Conservation (phyloP, 495 filamentous ascomycete species). For the Aspergillus biplanus region DNA sequence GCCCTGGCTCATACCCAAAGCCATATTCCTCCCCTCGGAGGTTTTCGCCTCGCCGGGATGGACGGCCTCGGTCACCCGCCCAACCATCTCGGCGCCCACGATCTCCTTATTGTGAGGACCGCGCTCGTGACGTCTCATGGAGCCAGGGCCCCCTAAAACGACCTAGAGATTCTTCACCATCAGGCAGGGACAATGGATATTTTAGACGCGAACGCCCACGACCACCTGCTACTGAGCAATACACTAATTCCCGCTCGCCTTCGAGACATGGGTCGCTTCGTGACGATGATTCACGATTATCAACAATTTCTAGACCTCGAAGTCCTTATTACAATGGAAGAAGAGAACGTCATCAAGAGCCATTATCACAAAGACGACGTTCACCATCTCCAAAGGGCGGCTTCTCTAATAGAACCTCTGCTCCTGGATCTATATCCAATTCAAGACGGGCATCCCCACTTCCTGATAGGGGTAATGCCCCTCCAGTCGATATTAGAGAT, state of each 20-base stretch:
- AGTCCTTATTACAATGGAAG: conserved; percentile 31
- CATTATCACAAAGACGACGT: conserved; percentile 21
- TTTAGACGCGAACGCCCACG: conserved; percentile 29
- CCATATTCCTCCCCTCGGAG: conserved; percentile 46
- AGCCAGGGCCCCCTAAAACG: conserved; percentile 40
- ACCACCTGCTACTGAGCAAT: conserved; percentile 25
- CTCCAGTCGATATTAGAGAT: conserved; percentile 24
- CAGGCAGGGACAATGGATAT: conserved; percentile 33
- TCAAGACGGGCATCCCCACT: conserved; percentile 46
- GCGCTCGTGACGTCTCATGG: conserved; percentile 38
- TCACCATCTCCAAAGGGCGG: conserved; percentile 36
- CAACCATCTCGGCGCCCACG: conserved; percentile 45
- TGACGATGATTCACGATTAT: conserved; percentile 21
- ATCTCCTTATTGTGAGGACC: conserved; percentile 45
- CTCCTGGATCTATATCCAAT: conserved; percentile 41
- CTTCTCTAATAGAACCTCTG: conserved; percentile 35
- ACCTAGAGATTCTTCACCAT: conserved; percentile 37
- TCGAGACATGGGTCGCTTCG: conserved; percentile 25
- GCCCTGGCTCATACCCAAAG: conserved; percentile 37
- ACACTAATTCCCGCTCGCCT: conserved; percentile 35
- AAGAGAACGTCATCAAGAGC: conserved; percentile 24
- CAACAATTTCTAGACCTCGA: conserved; percentile 24
- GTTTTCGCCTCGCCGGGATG: conserved; percentile 53
- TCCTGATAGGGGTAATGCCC: conserved; percentile 29
- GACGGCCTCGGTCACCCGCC: conserved; percentile 45